Percentiles rank a stretch among this genome's conserved stretches.
These are phyloP conservation scores for Cnidoscolus chayamansa DNA, from an alignment of 441 rosid genomes.

Conservation along the genomic window DNA sequence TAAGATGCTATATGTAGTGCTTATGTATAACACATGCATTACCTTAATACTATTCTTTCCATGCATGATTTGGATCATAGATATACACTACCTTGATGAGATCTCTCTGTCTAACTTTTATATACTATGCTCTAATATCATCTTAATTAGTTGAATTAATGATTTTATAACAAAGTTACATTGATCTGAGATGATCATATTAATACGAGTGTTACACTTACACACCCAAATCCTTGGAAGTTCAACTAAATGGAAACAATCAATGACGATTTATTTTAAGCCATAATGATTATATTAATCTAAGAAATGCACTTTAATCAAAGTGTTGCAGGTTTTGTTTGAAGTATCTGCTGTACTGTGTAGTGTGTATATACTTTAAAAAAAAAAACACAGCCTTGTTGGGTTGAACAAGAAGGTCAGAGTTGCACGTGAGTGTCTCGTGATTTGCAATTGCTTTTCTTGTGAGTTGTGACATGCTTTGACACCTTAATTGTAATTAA, in stretches of 20 bases:
- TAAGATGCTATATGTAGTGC: slow-evolving; percentile 26
- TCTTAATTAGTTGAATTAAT: not conserved
- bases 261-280: not conserved
- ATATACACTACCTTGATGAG: not conserved
- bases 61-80: not conserved
- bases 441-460: slow-evolving; percentile 56
- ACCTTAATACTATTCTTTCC: not conserved
- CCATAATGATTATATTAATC: slow-evolving; percentile 9
- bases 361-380: not conserved
- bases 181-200: no score
- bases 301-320: slow-evolving; percentile 26
- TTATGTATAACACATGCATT: not conserved
- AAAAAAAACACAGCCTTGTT: slow-evolving; percentile 19
- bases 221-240: slow-evolving; percentile 27
- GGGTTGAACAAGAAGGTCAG: slow-evolving; percentile 49
- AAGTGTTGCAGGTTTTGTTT: slow-evolving; percentile 30
- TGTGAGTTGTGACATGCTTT: slow-evolving; percentile 24
- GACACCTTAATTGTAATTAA: slow-evolving; percentile 12
- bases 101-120: not conserved
- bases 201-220: not conserved
- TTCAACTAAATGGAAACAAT: slow-evolving; percentile 9
- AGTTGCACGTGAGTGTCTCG: slow-evolving; percentile 85
- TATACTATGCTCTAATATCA: not conserved
- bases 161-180: no score
- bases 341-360: slow-evolving; percentile 11